Evolutionary conservation across 495 filamentous ascomycete genomes (phyloP).

Genomic region (Penicillium canariense): DNA sequence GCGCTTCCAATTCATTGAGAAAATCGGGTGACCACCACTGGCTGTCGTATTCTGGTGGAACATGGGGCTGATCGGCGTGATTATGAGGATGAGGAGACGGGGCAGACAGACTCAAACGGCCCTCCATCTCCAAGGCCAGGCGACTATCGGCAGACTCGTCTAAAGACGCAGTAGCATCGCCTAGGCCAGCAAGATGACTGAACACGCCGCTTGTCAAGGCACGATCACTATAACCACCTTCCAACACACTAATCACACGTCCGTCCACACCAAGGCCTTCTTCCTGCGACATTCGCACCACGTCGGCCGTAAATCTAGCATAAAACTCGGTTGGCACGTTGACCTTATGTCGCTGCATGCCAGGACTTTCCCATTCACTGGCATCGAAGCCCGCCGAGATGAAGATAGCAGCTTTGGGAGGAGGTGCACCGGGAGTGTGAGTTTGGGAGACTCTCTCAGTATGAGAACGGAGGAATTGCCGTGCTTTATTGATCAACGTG

Average conservation of each 20-base stretch:
- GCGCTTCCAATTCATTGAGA: conserved; percentile 64
- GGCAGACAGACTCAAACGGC: conserved; percentile 20
- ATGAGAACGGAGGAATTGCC: conserved; percentile 67
- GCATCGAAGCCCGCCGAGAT: conserved; percentile 96
- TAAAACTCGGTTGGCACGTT: conserved; percentile 98
- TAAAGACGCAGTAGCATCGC: conserved; percentile 27
- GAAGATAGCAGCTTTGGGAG: conserved; percentile 83
- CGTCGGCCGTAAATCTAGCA: conserved; percentile 80
- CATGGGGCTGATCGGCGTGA: too few relatives aligned
- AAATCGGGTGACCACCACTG: conserved; percentile 73
- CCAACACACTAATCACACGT: conserved; percentile 85
- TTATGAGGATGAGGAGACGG: too few relatives aligned
- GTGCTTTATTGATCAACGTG: conserved; percentile 73
- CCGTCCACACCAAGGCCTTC: conserved; percentile 75
- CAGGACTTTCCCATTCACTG: conserved; percentile 84
- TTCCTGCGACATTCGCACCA: conserved; percentile 78
- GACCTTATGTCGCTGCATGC: conserved; percentile 92
- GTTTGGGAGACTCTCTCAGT: conserved; percentile 57
- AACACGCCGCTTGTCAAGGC: conserved; percentile 84
- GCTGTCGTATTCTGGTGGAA: conserved; percentile 61
- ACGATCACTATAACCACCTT: conserved; percentile 92
- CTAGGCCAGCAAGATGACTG: conserved; percentile 80
- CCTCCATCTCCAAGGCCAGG: neutral
- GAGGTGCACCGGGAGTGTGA: conserved; percentile 48
- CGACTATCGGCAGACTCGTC: neutral